Conservation (phyloP, 345 rosid genomes). For the Pseudoturritis turrita region DNA sequence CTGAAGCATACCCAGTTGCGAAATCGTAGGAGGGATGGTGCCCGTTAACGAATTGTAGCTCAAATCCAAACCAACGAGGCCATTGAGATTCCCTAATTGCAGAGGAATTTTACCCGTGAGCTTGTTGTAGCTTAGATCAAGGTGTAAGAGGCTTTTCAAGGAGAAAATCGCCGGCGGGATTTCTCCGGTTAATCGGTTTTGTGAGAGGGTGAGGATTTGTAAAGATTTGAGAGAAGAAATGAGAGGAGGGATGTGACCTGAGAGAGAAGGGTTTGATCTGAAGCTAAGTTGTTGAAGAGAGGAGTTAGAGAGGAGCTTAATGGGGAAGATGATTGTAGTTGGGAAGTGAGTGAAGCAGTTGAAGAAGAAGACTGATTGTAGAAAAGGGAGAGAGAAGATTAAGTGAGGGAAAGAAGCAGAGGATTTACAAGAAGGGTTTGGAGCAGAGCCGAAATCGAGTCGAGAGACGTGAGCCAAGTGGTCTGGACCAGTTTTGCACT, state of each 20-base stretch:
- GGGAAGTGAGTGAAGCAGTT: constrained; percentile 62
- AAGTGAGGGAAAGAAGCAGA: constrained; percentile 58
- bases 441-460: constrained; percentile 70
- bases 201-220: constrained; percentile 73
- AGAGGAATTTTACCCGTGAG: constrained; percentile 56
- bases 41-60: constrained; percentile 71
- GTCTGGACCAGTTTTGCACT: constrained; percentile 64
- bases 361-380: constrained; percentile 69
- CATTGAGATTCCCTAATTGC: constrained; percentile 54
- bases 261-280: constrained; percentile 73
- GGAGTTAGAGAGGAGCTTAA: constrained; percentile 39
- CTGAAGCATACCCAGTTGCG: constrained; percentile 64
- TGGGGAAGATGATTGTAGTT: constrained; percentile 49
- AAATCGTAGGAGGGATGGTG: constrained; percentile 51
- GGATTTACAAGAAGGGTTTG: constrained; percentile 65
- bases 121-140: constrained; percentile 75
- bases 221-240: constrained; percentile 61
- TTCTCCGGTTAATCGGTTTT: constrained; percentile 56
- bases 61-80: constrained; percentile 67
- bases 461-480: constrained; percentile 63
- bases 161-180: constrained; percentile 48
- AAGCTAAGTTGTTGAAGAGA: constrained; percentile 79
- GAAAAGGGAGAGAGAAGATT: constrained; percentile 62
- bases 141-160: constrained; percentile 50
- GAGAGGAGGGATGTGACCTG: constrained; percentile 63